Base-by-base conservation (phyloP, 129 eudicot genomes). In the Pseudognaphalium luteoalbum region DNA sequence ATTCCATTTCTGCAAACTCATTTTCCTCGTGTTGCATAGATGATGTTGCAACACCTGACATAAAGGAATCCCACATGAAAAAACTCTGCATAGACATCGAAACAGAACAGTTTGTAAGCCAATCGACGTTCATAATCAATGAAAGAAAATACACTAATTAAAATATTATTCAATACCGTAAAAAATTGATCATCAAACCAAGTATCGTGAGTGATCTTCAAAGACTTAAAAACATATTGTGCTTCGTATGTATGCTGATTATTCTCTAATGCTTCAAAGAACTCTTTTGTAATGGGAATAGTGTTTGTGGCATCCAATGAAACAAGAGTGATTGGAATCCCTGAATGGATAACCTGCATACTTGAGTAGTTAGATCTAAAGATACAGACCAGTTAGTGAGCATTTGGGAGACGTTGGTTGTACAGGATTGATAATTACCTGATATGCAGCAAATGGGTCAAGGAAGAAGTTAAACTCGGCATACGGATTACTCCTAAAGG, bases 381-480 rank as follows among this genome's bases (percentile, higher is more conserved):
- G 34, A 32, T 32, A 32, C 28, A 25, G 28, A 32, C 1, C 4
- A 32, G 34, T 32, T 32, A 32, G 34, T 32, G 2, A 32, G 4
- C 34, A 32, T 32, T 32, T 32, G 28, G 28, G 28, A 25, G 28
- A 25, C 28, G 28, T 25, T 25, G 28, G 28, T 25, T 25, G 28
- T 25, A 25, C 1, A 25, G 0, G 28, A 25, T 25, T 32, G 34
- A 32, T 32, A 32, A 32, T 2, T 32, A 90, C 98, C 92, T 93
- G 96, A 59, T 90, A 93, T 72, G 97, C 97, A 72, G 96, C 96
- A 80, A 90, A 93, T 54, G 97, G 98, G 80, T 93, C 98, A 69
- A 73, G 80, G 68, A 82, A 93, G 52, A 93, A 57, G 76, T 93
- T 93, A 83, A 88, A 93, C 71, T 93, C 97, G 44, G 98, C 97